These are phyloP conservation scores for Cryomyces antarcticus DNA, from an alignment of 495 filamentous ascomycete species.

Conservation along the genomic window DNA sequence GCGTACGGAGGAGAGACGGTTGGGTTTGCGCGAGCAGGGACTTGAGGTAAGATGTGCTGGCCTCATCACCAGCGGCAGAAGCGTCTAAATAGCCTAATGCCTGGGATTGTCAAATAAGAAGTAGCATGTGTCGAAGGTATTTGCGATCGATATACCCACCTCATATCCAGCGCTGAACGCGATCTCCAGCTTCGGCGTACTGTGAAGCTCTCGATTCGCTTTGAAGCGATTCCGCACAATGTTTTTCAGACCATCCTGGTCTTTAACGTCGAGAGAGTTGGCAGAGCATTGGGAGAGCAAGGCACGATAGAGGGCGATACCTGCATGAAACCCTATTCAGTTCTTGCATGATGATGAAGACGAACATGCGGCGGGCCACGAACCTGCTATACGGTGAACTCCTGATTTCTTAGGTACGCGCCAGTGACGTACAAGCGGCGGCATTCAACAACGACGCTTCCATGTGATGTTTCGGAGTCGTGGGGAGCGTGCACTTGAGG, in stretches of 20 bases:
- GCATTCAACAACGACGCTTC: constrained; percentile 1
- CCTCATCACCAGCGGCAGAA: constrained; percentile 8
- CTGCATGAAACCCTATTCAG: constrained; percentile 18
- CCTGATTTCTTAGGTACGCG: constrained; percentile 2
- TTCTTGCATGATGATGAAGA: neutral
- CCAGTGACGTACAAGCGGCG: neutral
- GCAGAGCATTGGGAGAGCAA: constrained; percentile 39
- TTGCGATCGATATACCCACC: constrained; percentile 18
- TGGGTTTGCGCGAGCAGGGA: constrained; percentile 8
- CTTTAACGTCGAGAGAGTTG: constrained; percentile 23
- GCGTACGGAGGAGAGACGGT: constrained; percentile 1
- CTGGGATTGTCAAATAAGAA: constrained; percentile 6
- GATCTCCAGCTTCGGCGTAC: constrained; percentile 12
- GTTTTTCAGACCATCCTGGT: constrained; percentile 21
- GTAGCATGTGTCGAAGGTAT: neutral
- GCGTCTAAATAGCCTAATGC: constrained; percentile 17
- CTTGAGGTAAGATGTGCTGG: constrained; percentile 6
- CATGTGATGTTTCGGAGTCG: neutral
- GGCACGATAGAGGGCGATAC: constrained; percentile 52
- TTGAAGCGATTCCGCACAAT: constrained; percentile 36
- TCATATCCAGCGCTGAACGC: constrained; percentile 39
- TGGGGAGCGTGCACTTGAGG: no score
- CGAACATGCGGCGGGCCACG: neutral
- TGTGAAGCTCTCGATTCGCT: constrained; percentile 30
- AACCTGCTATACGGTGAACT: constrained; percentile 7